Evolutionary conservation across 345 rosid genomes (phyloP).

Genomic region (Citrus maxima): DNA sequence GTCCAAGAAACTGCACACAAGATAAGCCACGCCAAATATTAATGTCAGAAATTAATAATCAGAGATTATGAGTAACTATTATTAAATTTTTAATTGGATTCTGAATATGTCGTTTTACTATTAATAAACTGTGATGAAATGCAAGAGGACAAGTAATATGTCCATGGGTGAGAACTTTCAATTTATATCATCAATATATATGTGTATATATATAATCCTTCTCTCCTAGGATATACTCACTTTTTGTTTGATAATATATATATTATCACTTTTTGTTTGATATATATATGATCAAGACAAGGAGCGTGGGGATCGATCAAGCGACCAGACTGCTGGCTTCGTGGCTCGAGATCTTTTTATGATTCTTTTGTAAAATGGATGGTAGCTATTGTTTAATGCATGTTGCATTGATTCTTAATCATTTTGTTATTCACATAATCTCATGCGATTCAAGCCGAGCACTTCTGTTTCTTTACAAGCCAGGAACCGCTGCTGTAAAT

Average conservation of each 20-base stretch:
- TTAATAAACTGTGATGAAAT: not conserved
- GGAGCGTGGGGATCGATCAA: constrained; percentile 13
- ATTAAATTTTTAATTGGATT: not conserved
- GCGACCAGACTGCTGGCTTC: constrained; percentile 8
- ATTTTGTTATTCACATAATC: not conserved
- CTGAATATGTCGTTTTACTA: not conserved
- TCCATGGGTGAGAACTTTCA: too few species aligned
- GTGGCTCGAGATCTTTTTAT: constrained; percentile 11
- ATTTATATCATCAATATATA: too few species aligned
- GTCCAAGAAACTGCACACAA: constrained; percentile 72
- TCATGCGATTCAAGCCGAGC: not conserved
- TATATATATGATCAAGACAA: constrained; percentile 18
- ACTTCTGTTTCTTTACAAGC: not conserved
- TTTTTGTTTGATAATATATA: too few species aligned
- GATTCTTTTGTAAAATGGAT: not conserved
- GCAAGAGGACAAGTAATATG: not conserved
- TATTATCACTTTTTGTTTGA: too few species aligned
- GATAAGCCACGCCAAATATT: not conserved
- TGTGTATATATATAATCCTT: too few species aligned
- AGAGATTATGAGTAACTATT: not conserved
- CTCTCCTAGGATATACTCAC: too few species aligned
- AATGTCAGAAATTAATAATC: not conserved
- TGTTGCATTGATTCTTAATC: not conserved
- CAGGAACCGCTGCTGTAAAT: not conserved
- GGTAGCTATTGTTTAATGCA: not conserved